Percentiles rank a stretch among this genome's conserved stretches.
Evolutionary conservation across 495 filamentous ascomycete genomes (phyloP).

Genomic region (Hypoxylon trugodes): DNA sequence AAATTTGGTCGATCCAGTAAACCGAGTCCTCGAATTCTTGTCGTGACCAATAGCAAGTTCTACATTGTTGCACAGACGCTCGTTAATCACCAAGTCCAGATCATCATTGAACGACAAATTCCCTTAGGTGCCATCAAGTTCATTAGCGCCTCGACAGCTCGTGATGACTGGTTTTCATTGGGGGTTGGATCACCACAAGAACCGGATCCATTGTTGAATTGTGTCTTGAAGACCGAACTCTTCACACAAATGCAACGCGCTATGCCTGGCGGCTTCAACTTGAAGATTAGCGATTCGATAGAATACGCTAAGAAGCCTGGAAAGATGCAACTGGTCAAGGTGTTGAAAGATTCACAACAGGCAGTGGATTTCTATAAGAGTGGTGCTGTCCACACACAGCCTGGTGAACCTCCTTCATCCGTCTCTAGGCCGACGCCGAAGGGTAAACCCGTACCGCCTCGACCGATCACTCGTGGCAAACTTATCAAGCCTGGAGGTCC

Average conservation of each 20-base stretch:
- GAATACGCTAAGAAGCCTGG: constrained; percentile 99
- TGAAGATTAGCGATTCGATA: constrained; percentile 84
- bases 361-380: constrained; percentile 94
- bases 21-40: constrained; percentile 80
- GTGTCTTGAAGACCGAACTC: constrained; percentile 96
- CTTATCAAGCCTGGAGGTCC: constrained; percentile 91
- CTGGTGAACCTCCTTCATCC: constrained; percentile 84
- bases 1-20: constrained; percentile 98
- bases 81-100: constrained; percentile 81
- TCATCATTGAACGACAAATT: constrained; percentile 81
- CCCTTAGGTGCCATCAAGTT: constrained; percentile 87
- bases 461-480: constrained; percentile 90
- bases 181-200: constrained; percentile 88
- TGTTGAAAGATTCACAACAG: constrained; percentile 79
- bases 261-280: constrained; percentile 78
- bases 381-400: constrained; percentile 83
- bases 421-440: constrained; percentile 86
- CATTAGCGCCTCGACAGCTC: constrained; percentile 76
- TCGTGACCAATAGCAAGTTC: constrained; percentile 85
- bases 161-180: constrained; percentile 97
- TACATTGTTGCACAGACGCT: constrained; percentile 87
- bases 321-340: constrained; percentile 87
- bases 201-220: constrained; percentile 89
- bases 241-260: constrained; percentile 85
- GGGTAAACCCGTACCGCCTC: constrained; percentile 80